A percentile compares a stretch with the other conserved stretches of the same genome.
phyloP scores from a whole-genome alignment of 495 filamentous ascomycete species.

The Penicillium herquei region DNA sequence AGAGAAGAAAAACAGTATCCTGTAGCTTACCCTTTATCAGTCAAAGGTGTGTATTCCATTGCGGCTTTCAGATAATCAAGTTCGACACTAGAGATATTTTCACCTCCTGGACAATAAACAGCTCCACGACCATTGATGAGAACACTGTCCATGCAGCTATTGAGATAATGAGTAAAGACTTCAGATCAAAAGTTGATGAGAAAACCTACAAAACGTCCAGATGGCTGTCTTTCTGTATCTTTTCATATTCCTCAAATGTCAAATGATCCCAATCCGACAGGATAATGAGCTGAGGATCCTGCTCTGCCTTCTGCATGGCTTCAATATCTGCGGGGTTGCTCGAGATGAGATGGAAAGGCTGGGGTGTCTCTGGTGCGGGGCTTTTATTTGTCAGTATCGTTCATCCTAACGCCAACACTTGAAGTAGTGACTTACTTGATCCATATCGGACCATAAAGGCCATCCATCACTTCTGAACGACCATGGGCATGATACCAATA shows the following conservation, averaged over 20 bases:
- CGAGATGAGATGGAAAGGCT: slow-evolving; percentile 50
- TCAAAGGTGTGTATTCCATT: slow-evolving; percentile 36
- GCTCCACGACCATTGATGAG: slow-evolving; percentile 54
- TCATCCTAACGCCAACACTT: background rate
- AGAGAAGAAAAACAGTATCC: background rate
- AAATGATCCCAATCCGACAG: slow-evolving; percentile 53
- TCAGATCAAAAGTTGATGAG: background rate
- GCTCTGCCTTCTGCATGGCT: slow-evolving; percentile 47
- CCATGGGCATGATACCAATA: slow-evolving; percentile 55
- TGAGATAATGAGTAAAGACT: background rate
- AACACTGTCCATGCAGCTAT: slow-evolving; percentile 40
- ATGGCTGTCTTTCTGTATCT: slow-evolving; percentile 34
- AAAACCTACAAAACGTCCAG: slow-evolving; percentile 37
- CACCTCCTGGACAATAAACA: slow-evolving; percentile 41
- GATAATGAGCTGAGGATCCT: slow-evolving; percentile 34
- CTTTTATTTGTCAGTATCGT: slow-evolving; percentile 15
- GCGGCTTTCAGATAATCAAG: slow-evolving; percentile 26
- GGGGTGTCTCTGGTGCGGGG: slow-evolving; percentile 27
- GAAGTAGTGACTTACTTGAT: slow-evolving; percentile 11
- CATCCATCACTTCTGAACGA: slow-evolving; percentile 48
- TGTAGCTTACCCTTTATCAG: slow-evolving; percentile 47
- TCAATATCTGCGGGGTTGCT: slow-evolving; percentile 34
- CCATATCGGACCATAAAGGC: slow-evolving; percentile 51
- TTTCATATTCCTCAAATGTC: slow-evolving; percentile 39
- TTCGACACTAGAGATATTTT: slow-evolving; percentile 34